Base-by-base conservation (phyloP, 2,329 filamentous ascomycete genomes). In the Fusarium agapanthi region DNA sequence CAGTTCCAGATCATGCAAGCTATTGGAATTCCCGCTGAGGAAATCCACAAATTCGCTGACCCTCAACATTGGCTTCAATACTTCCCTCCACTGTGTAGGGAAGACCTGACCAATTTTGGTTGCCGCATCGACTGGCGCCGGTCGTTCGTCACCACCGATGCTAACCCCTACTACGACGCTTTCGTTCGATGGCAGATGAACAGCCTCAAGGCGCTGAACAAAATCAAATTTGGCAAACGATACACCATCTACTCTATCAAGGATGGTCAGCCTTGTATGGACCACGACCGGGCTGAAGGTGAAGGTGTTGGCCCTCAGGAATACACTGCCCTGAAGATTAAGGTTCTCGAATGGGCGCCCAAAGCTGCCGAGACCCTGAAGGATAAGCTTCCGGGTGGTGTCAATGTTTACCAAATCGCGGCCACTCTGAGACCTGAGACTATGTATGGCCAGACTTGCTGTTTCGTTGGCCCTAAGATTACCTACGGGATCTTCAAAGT, bases 151-250 rank as follows among this genome's bases (percentile, higher is more conserved):
- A 99, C 96, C 12, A 99, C 96, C 6, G 95, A 98, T 77, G 95
- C 94, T 40, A 99, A 99, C 83, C 95, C 94, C 9, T 98, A 96
- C 85, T 99, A 97, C 81, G 95, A 99, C 80, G 89, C 94, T 9
- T 99, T 99, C 79, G 92, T 98, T 44, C 87, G 93, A 78, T 99
- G 96, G 96, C 96, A 98, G 84, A 98, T 98, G 93, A 95, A 93
- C 81, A 92, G 93, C 72, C 88, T 98, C 57, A 94, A 93, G 83
- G 93, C 96, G 80, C 85, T 97, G 69, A 89, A 93, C 78, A 98
- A 98, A 87, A 95, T 98, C 83, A 93, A 95, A 83, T 97, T 96
- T 78, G 95, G 94, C 61, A 96, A 94, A 85, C 87, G 95, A 77
- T 97, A 98, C 82, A 98, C 95, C 12, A 92, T 98, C 73, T 97